Base-by-base conservation (phyloP, 2,329 filamentous ascomycete species). In the Pestalotiopsis sp. region DNA sequence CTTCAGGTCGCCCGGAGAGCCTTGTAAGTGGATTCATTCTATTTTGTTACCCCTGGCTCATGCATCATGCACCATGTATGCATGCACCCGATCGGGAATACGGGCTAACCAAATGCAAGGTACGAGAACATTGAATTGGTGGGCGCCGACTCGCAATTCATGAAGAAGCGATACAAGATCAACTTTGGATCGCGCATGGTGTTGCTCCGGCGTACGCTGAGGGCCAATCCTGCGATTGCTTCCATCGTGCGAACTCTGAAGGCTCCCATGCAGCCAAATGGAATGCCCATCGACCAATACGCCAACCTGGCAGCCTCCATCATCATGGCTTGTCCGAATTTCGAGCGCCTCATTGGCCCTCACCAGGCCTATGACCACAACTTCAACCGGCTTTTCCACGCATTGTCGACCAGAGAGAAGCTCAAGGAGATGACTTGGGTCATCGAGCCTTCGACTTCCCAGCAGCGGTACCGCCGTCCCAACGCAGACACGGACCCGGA, bases 311-410 rank as follows among this genome's bases (percentile, higher is more conserved):
- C 90, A 1, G 88, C 89, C 0, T 86, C 89, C 4, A 78, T 91
- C 27, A 82, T 91, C 68, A 90, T 90, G 88, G 85, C 87, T 0
- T 91, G 89, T 68, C 89, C 89, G 2, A 91, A 91, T 71, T 80
- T 92, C 12, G 89, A 91, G 77, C 82, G 83, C 64, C 79, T 91
- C 6, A 79, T 83, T 12, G 88, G 89, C 0, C 85, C 87, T 52
- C 82, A 87, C 67, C 82, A 85, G 2, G 77, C 79, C 3, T 90
- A 90, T 74, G 81, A 86, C 67, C 86, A 90, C 76, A 82, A 83
- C 1, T 90, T 87, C 72, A 86, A 82, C 75, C 84, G 85, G 61
- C 80, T 90, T 11, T 85, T 88, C 68, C 85, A 91, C 69, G 88
- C 89, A 0, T 75, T 92, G 20, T 87, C 88, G 6, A 89, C 88